Base-by-base conservation (phyloP, 2,329 filamentous ascomycete genomes). In the Tolypocladium cylindrosporum region DNA sequence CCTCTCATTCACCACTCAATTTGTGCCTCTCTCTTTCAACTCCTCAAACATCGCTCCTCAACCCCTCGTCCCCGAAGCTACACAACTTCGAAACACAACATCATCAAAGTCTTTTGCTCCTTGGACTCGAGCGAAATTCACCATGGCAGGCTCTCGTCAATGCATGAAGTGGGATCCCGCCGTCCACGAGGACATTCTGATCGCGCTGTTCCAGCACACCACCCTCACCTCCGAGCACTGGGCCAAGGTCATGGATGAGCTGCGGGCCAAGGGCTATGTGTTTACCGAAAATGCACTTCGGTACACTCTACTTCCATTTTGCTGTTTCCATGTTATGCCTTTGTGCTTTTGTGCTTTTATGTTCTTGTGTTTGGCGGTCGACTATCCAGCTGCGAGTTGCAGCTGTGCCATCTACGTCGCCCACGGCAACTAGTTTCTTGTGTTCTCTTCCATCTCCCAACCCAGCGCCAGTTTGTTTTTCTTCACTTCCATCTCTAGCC, bases 151-250 rank as follows among this genome's bases (percentile, higher is more conserved):
- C n/a, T 16, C 45, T 13, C 67, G 69, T 41, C 64, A 68, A 57
- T 59, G 64, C 19, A 73, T 72, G 62, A 70, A 67, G 40, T 81
- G 78, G 77, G 72, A 72, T 36, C 64, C 70, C 6, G 66, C 68
- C 10, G 70, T 74, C 21, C 76, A 80, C 52, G 67, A 76, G 59
- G 75, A 76, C 45, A 73, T 81, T 48, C 69, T 81, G 41, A 58
- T 74, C 8, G 72, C 71, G 36, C 59, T 80, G 31, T 65, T 75
- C n/a, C 68, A 71, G 34, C 66, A 72, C 8, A 61, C 74, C 57
- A 72, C 68, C 42, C 69, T 74, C 2, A 66, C 61, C 2, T 43
- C 61, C 0, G 64, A 64, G 1, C 68, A 75, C 13, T 74, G 71
- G 63, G 50, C 64, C 27, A 67, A 70, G n/a, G 66, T 79, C 8